Evolutionary conservation across 768 basidiomycete species (phyloP).

Genomic region (Austroboletus festivus): DNA sequence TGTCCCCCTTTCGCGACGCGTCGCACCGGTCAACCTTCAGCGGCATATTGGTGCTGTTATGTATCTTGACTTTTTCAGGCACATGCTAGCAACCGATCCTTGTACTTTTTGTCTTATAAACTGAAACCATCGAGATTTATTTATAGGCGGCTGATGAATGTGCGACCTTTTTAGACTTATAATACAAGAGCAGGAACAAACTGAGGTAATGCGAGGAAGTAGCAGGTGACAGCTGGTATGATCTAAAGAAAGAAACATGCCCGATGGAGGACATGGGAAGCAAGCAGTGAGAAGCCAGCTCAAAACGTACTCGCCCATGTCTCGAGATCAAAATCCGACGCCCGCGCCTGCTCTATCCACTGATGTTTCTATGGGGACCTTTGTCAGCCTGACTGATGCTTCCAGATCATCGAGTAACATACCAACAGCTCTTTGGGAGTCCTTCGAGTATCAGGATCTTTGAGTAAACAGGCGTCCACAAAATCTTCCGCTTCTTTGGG

Average conservation of each 20-base stretch:
- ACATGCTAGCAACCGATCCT: no score
- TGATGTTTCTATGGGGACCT: slow-evolving; percentile 52
- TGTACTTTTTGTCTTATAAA: no score
- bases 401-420: slow-evolving; percentile 3
- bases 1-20: slow-evolving; percentile 8
- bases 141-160: no score
- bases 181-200: slow-evolving; percentile 31
- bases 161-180: slow-evolving; percentile 17
- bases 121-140: no score
- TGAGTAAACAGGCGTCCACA: slow-evolving; percentile 85
- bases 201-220: slow-evolving; percentile 29
- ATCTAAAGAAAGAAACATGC: slow-evolving; percentile 15
- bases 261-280: slow-evolving; percentile 3
- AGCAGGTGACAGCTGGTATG: slow-evolving; percentile 29
- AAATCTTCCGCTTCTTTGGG: slow-evolving; percentile 77
- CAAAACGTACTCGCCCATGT: slow-evolving; percentile 78
- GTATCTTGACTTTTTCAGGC: no score
- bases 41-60: slow-evolving; percentile 12
- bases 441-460: slow-evolving; percentile 80
- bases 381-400: slow-evolving; percentile 8
- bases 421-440: slow-evolving; percentile 89
- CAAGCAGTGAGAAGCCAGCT: slow-evolving; percentile 22
- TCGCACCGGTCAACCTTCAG: no score
- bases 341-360: slow-evolving; percentile 68
- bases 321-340: slow-evolving; percentile 66